Percentiles rank a stretch among this genome's conserved stretches.
Evolutionary conservation across 129 eudicot genomes (phyloP).

Genomic region (Flaveria trinervia): DNA sequence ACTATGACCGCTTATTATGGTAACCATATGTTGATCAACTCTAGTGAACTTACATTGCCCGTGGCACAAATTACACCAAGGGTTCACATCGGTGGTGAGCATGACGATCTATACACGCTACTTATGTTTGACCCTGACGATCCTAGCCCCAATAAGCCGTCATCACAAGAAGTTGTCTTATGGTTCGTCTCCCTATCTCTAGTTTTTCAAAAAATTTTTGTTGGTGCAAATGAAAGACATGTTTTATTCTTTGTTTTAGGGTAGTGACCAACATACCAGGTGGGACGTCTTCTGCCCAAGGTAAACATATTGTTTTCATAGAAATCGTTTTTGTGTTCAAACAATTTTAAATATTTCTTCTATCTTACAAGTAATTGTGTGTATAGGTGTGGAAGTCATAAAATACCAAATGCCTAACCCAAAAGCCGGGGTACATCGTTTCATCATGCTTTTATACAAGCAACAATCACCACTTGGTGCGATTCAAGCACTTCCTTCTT

Average conservation of each 20-base stretch:
- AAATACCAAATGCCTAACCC: conserved; percentile 24
- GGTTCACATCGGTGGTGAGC: conserved; percentile 22
- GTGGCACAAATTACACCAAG: conserved; percentile 17
- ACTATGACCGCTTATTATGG: not conserved
- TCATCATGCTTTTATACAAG: conserved; percentile 18
- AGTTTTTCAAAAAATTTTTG: not conserved
- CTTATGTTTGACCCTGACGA: conserved; percentile 16
- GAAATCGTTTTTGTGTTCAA: not conserved
- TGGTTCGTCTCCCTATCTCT: conserved; percentile 2
- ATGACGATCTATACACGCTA: conserved; percentile 20
- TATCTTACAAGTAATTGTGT: not conserved
- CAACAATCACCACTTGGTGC: not conserved
- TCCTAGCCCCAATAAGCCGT: conserved; percentile 26
- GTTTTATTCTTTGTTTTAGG: not conserved
- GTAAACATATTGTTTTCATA: conserved; percentile 9
- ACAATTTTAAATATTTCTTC: not conserved
- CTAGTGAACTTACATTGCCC: not conserved
- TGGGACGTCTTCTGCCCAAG: conserved; percentile 11
- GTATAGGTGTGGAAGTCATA: conserved; percentile 23
- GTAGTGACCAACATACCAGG: conserved; percentile 23
- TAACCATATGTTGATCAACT: not conserved
- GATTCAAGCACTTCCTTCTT: not conserved
- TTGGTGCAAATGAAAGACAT: not conserved
- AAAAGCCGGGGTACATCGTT: conserved; percentile 23
- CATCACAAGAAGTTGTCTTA: not conserved